Base-by-base conservation (phyloP, 345 rosid genomes). In the Erucastrum elatum region DNA sequence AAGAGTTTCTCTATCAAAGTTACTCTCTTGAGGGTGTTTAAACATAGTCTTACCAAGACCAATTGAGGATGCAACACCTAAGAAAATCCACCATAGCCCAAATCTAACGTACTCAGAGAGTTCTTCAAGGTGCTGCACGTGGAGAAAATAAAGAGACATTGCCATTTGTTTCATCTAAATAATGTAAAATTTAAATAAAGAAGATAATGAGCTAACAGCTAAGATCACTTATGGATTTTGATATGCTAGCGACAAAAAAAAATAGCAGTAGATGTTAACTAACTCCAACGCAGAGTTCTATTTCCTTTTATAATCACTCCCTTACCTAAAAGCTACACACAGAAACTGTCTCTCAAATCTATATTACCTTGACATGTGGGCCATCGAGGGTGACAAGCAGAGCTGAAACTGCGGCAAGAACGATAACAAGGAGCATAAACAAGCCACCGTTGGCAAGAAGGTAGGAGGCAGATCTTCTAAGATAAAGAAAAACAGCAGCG, bases 61-160 rank as follows among this genome's bases (percentile, higher is more conserved):
- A 75, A 94, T 94, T 25, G 98, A 94, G 68, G 98, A 94, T 71
- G 97, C 98, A 75, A 91, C 93, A 44, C 98, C 98, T 76, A 94
- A 91, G 5, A 89, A 87, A 25, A 87, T 59, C 98, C 98, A 94
- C 98, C 98, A 94, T 66, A 90, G 77, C 68, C 93, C 98, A 86
- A 86, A 91, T 37, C 68, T 87, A 13, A 82, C 35, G 80, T 91
- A 94, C 71, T 86, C 79, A 70, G 87, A 80, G 61, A 91, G 84
- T 82, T 90, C 96, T 74, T 90, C 91, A 49, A 90, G 75, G 81
- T 90, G 98, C 94, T 90, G 87, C 79, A 81, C 60, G 74, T 6
- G 3, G 31, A 76, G 27, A 63, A 39, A 25, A 62, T 51, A 2
- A 49, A 4, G 21, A 75, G 34, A 64, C 17, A 10, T 58, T 29